phyloP scores from a whole-genome alignment of 371 early-diverging fungal species.

The Chytridium lagenaria region DNA sequence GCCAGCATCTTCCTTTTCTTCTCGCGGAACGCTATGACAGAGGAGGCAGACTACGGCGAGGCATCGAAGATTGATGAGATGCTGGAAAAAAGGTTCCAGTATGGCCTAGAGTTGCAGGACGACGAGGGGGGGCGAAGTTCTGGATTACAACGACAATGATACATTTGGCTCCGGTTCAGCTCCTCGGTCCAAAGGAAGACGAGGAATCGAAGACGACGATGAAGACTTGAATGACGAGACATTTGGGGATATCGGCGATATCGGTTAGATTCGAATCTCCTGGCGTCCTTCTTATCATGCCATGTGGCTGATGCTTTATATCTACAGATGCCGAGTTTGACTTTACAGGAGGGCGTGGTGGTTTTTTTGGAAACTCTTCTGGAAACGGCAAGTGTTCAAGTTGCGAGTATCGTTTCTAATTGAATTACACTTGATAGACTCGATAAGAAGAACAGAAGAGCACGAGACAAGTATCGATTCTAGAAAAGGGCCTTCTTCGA shows the following conservation, averaged over 20 bases:
- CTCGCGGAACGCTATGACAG: no score
- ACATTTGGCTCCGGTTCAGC: neutral
- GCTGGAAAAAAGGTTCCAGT: constrained; percentile 45
- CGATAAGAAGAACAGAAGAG: no score
- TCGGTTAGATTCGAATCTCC: constrained; percentile 42
- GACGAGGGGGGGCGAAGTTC: constrained; percentile 26
- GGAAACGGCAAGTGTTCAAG: constrained; percentile 1
- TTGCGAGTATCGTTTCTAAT: neutral
- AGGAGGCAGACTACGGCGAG: neutral
- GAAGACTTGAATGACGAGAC: constrained; percentile 87
- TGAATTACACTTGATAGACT: neutral
- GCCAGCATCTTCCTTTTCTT: no score
- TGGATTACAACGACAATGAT: constrained; percentile 30
- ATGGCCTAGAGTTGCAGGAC: constrained; percentile 28
- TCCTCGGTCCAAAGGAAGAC: neutral
- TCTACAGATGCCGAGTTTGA: constrained; percentile 48
- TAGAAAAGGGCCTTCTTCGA: neutral
- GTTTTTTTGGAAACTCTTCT: neutral
- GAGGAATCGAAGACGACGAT: constrained; percentile 71
- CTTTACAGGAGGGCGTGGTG: constrained; percentile 34
- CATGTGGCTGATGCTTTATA: no score
- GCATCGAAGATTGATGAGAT: constrained; percentile 37
- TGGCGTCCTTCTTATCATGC: no score
- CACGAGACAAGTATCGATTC: no score
- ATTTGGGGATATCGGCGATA: constrained; percentile 69